Conservation (phyloP, 305 asterid species). For the Plantago coronopus region DNA sequence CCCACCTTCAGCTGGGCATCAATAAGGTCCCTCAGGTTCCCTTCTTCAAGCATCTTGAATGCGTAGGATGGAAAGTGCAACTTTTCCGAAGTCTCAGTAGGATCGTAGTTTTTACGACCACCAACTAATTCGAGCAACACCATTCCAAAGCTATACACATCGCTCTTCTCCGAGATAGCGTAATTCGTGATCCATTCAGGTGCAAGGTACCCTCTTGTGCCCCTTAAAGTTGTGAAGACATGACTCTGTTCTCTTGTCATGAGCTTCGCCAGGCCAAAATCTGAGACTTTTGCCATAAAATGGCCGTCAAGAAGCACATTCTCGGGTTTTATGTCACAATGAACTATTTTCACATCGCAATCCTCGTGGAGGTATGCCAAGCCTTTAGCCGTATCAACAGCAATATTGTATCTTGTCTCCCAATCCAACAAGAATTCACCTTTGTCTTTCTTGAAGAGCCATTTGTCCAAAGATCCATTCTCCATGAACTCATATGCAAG, state of each 20-base stretch:
- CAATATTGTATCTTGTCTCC: constrained; percentile 62
- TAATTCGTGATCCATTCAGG: constrained; percentile 94
- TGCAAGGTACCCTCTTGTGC: constrained; percentile 86
- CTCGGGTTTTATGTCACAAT: constrained; percentile 86
- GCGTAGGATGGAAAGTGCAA: constrained; percentile 79
- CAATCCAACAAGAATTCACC: constrained; percentile 64
- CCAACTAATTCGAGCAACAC: constrained; percentile 79
- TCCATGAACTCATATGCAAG: constrained; percentile 86
- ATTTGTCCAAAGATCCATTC: constrained; percentile 71
- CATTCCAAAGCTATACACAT: constrained; percentile 84
- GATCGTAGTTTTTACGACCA: constrained; percentile 71
- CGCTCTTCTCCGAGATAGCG: constrained; percentile 86
- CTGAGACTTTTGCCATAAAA: constrained; percentile 72
- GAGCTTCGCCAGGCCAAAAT: constrained; percentile 86
- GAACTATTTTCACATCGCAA: constrained; percentile 79
- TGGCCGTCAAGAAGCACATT: constrained; percentile 76
- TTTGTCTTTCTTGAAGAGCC: constrained; percentile 62
- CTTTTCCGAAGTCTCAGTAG: constrained; percentile 57
- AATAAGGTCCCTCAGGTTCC: constrained; percentile 55
- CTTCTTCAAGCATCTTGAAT: constrained; percentile 81
- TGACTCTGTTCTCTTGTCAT: constrained; percentile 83
- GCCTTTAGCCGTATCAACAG: constrained; percentile 89
- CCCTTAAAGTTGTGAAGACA: constrained; percentile 79
- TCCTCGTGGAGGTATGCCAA: constrained; percentile 84
- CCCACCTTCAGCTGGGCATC: constrained; percentile 48